Evolutionary conservation across 2,329 filamentous ascomycete genomes (phyloP).

Genomic region (Keithomyces neogunnii): DNA sequence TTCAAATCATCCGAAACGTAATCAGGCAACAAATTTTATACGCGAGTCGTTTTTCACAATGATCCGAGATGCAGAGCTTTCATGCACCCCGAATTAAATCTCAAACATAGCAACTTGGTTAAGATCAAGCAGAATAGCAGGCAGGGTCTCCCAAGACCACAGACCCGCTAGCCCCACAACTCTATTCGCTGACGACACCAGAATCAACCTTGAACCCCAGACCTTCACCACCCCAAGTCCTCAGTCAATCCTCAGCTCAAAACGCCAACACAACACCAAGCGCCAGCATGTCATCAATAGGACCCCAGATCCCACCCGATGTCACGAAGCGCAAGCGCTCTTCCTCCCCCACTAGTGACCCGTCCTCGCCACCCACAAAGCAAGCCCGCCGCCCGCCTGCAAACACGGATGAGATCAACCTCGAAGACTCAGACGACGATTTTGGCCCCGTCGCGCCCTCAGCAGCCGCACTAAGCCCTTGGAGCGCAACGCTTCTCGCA

Average conservation of each 20-base stretch:
- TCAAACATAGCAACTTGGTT: too few species aligned
- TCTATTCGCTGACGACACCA: not conserved
- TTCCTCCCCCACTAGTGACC: constrained; percentile 24
- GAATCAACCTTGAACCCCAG: not conserved
- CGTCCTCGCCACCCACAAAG: constrained; percentile 20
- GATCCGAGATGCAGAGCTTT: too few species aligned
- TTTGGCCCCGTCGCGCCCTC: constrained; percentile 26
- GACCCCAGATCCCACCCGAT: constrained; percentile 61
- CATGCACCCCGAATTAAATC: too few species aligned
- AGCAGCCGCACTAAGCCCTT: constrained; percentile 8
- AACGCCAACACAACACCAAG: too few species aligned
- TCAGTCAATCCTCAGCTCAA: too few species aligned
- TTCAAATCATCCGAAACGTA: too few species aligned
- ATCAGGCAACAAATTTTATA: too few species aligned
- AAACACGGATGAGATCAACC: constrained; percentile 29
- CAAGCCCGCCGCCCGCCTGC: constrained; percentile 1
- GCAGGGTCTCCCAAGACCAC: too few species aligned
- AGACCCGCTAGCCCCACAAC: too few species aligned
- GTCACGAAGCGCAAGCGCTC: constrained; percentile 55
- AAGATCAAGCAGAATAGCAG: too few species aligned
- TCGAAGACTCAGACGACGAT: constrained; percentile 23
- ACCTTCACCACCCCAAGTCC: not conserved
- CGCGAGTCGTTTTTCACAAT: too few species aligned
- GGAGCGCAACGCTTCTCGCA: not conserved
- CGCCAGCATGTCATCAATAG: constrained; percentile 54